Evolutionary conservation across 176 grass and related monocot species (phyloP).

Genomic region (Cenchrus fungigraminus): DNA sequence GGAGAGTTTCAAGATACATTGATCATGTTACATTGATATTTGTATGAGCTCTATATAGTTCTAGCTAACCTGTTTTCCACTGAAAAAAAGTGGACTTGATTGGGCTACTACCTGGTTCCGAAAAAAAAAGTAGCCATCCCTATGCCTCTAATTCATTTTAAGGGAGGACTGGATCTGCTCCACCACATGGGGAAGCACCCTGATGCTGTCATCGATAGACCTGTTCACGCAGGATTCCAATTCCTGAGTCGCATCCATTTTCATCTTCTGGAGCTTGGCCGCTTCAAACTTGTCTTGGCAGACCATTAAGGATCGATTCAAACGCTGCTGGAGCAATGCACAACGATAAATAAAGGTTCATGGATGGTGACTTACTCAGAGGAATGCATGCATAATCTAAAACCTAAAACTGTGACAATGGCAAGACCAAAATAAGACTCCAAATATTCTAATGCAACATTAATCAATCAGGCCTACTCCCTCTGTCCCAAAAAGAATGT

Average conservation of each 20-base stretch:
- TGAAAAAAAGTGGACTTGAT: neutral
- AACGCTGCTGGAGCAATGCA: constrained; percentile 58
- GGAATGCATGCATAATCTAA: neutral
- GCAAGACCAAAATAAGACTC: neutral
- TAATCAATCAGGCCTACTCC: neutral
- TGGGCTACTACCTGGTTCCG: neutral
- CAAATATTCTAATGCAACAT: neutral
- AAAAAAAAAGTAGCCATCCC: neutral
- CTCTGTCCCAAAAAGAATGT: no score
- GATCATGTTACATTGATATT: neutral
- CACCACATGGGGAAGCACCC: constrained; percentile 69
- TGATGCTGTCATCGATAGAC: constrained; percentile 78
- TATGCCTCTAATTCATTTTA: constrained; percentile 58
- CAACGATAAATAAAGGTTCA: neutral
- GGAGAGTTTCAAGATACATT: neutral
- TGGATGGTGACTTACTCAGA: neutral
- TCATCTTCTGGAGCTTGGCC: constrained; percentile 79
- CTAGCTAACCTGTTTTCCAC: neutral
- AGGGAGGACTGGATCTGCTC: constrained; percentile 71
- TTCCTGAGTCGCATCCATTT: constrained; percentile 65
- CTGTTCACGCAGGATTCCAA: constrained; percentile 81
- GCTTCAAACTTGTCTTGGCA: constrained; percentile 91
- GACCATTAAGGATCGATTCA: constrained; percentile 84
- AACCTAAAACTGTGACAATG: neutral
- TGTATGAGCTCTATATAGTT: neutral